Evolutionary conservation across 2,329 filamentous ascomycete genomes (phyloP), one percentile per base, ranked within the genome.

Genomic region (Phialophora chinensis): DNA sequence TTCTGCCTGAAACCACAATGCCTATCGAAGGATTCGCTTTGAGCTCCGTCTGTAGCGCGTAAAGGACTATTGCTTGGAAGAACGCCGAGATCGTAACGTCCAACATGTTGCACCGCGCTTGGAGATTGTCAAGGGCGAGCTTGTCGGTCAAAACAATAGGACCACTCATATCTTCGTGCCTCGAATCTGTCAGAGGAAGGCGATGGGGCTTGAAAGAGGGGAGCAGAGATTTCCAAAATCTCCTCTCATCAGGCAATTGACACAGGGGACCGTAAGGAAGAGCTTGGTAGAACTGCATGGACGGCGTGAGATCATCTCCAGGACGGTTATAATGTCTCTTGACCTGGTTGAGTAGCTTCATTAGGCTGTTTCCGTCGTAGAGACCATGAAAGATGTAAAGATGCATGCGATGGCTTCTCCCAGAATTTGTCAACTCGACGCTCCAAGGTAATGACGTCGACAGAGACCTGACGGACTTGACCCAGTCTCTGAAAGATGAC

Each of bases 281-380:
- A 0, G 87, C 85, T 4, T 91, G 86, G 3, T 90, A 76, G 73
- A 72, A 73, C 29, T 66, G 56, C 17, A 65, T 59, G 17, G 53
- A 35, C 14, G 33, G 8, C 23, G 47, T 27, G 4, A 55, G 5
- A 4, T 17, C 31, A 23, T 67, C 52, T 12, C 50, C 35, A 27
- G 62, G 44, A 12, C 54, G 23, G 14, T 65, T 14, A 72, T 91
- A 92, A 4, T 82, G 78, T 2, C 79, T 73, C 31, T 80, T 78
- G 2, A 96, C 81, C 23, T 83, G 78, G 2, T 85, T 75, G 23
- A 96, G 82, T 47, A 96, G 83, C 27, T 92, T 76, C 1, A 85
- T 83, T 47, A 96, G 84, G 67, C 92, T 94, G 70, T 86, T 90
- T 1, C 92, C 93, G 77, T 97, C 93, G 72, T 97, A 97, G 0